These are phyloP conservation scores for Paracorniculantispora psalliotae DNA, from an alignment of 2,329 filamentous ascomycete species.

Conservation along the genomic window DNA sequence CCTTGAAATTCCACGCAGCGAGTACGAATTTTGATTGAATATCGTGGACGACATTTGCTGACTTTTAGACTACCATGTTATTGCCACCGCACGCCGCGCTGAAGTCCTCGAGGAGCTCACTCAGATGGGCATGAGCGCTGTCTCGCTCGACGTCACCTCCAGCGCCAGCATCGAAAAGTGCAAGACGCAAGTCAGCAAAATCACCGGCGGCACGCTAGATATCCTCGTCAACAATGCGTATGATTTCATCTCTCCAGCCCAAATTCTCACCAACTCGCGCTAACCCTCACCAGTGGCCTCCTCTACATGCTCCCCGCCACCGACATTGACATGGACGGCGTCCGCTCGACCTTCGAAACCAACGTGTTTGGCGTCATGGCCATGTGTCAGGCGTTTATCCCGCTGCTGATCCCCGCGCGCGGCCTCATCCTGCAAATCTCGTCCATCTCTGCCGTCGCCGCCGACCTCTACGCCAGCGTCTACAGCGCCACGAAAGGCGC, in stretches of 20 bases:
- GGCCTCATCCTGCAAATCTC: slow-evolving; percentile 53
- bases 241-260: slow-evolving; percentile 12
- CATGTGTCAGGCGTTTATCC: slow-evolving; percentile 46
- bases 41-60: neutral
- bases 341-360: slow-evolving; percentile 50
- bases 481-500: slow-evolving; percentile 55
- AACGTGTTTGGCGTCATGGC: slow-evolving; percentile 56
- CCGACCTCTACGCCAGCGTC: slow-evolving; percentile 48
- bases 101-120: slow-evolving; percentile 43
- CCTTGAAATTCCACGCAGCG: slow-evolving; percentile 37
- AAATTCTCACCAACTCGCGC: neutral
- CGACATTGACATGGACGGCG: slow-evolving; percentile 48
- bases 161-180: slow-evolving; percentile 45
- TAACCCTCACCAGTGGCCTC: slow-evolving; percentile 35
- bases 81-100: slow-evolving; percentile 50
- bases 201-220: slow-evolving; percentile 51
- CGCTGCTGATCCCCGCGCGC: slow-evolving; percentile 43
- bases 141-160: slow-evolving; percentile 51
- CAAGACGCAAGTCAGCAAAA: slow-evolving; percentile 39
- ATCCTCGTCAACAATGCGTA: slow-evolving; percentile 58
- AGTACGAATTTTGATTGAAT: neutral
- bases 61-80: slow-evolving; percentile 46
- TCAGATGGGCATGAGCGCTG: slow-evolving; percentile 42
- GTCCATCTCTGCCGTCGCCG: slow-evolving; percentile 44
- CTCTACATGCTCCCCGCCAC: slow-evolving; percentile 47